Conservation (phyloP, 805 yeast genomes). For the Yamadazyma tumulicola region DNA sequence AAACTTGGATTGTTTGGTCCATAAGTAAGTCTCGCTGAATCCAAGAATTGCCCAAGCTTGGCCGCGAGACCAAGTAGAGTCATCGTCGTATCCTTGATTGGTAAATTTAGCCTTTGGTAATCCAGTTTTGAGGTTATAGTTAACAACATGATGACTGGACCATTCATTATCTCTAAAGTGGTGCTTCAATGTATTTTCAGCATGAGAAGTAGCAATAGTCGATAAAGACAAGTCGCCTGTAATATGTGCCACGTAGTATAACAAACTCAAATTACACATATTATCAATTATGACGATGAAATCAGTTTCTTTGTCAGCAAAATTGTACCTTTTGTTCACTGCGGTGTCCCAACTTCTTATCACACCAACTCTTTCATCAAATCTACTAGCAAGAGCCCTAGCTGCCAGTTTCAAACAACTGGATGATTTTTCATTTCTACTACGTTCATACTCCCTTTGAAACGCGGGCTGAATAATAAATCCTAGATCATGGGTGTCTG, state of each 20-base stretch:
- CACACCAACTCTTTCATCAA: constrained; percentile 16
- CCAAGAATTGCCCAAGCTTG: constrained; percentile 31
- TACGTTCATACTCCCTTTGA: constrained; percentile 18
- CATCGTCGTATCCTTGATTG: constrained; percentile 25
- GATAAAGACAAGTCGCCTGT: constrained; percentile 23
- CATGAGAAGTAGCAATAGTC: constrained; percentile 25
- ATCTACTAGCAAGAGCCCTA: constrained; percentile 21
- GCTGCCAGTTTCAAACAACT: constrained; percentile 21
- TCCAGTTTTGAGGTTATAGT: constrained; percentile 20
- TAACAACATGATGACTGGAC: constrained; percentile 22
- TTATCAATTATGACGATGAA: constrained; percentile 25
- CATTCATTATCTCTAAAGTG: constrained; percentile 20
- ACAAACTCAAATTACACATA: constrained; percentile 20
- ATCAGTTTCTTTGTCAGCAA: constrained; percentile 15
- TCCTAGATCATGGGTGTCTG: constrained; percentile 27
- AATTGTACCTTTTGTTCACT: constrained; percentile 14
- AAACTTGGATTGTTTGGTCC: constrained; percentile 21
- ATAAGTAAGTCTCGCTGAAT: constrained; percentile 20
- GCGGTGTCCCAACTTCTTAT: constrained; percentile 25
- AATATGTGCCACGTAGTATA: constrained; percentile 20
- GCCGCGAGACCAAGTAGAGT: constrained; percentile 27
- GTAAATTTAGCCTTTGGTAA: constrained; percentile 19
- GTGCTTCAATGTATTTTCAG: constrained; percentile 22
- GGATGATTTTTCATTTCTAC: constrained; percentile 13
- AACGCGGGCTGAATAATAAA: constrained; percentile 23